Evolutionary conservation across 139 green algal genomes (phyloP).

Genomic region (Chloropicon primus): DNA sequence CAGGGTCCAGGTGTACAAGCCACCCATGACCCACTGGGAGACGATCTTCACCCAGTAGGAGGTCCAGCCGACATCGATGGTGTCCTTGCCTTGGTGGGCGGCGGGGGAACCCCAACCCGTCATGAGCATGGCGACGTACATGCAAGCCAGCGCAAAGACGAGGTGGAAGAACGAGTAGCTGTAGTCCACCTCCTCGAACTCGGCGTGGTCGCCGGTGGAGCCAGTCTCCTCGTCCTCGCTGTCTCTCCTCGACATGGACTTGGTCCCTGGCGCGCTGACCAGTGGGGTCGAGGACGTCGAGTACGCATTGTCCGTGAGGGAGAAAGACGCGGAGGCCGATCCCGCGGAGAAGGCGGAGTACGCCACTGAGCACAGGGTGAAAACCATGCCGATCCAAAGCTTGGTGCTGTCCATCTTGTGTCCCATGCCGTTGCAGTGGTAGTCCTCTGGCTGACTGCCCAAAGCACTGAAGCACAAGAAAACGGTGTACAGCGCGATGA

Average conservation of each 20-base stretch:
- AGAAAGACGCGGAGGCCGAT: constrained; percentile 56
- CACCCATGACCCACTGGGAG: constrained; percentile 53
- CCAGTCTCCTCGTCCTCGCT: constrained; percentile 16
- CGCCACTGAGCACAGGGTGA: constrained; percentile 74
- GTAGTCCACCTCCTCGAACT: constrained; percentile 56
- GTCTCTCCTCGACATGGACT: constrained; percentile 16
- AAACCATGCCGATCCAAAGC: constrained; percentile 60
- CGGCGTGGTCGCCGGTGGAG: constrained; percentile 7
- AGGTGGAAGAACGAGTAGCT: constrained; percentile 96
- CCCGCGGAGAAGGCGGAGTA: constrained; percentile 87
- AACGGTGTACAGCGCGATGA: constrained; percentile 70
- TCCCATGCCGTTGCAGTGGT: constrained; percentile 72
- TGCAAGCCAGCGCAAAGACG: constrained; percentile 85
- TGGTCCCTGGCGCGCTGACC: constrained; percentile 17
- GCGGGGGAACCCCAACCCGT: constrained; percentile 77
- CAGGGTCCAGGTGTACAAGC: constrained; percentile 86
- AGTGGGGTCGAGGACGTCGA: constrained; percentile 10
- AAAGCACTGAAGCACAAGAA: constrained; percentile 85
- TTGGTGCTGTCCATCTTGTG: constrained; percentile 48
- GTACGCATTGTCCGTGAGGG: constrained; percentile 19
- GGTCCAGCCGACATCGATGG: constrained; percentile 88
- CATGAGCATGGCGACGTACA: constrained; percentile 96
- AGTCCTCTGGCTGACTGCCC: constrained; percentile 68
- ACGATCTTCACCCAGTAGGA: constrained; percentile 86
- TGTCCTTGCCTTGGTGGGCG: constrained; percentile 45